These are phyloP conservation scores for Pascua guehoae DNA, from an alignment of 1,284 basidiomycete genomes.

Conservation along the genomic window DNA sequence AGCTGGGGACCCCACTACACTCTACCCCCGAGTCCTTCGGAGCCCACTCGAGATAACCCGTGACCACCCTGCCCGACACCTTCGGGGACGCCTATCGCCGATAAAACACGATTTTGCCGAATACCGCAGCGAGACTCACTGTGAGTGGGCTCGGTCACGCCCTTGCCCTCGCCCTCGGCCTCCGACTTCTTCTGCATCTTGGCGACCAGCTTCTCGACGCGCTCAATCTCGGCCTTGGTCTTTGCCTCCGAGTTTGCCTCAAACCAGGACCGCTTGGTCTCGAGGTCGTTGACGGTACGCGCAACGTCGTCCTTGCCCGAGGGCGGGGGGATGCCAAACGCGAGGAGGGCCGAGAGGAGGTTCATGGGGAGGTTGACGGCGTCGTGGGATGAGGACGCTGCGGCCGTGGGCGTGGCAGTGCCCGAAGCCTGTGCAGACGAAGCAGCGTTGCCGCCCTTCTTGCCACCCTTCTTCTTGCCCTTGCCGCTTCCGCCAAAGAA, in stretches of 20 bases:
- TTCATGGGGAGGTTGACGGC: constrained; percentile 77
- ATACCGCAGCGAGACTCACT: too few relatives aligned
- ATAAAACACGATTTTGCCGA: constrained; percentile 20
- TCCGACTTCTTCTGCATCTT: constrained; percentile 51
- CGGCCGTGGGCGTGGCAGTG: constrained; percentile 22
- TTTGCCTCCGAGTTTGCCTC: constrained; percentile 59
- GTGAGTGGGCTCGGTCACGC: too few relatives aligned
- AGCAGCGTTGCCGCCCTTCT: constrained; percentile 47
- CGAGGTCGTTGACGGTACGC: constrained; percentile 82
- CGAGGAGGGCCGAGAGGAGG: constrained; percentile 80
- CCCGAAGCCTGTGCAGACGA: constrained; percentile 17
- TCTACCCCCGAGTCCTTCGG: too few relatives aligned
- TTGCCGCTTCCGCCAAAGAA: constrained; percentile 66
- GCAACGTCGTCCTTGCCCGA: constrained; percentile 70
- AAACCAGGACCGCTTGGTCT: constrained; percentile 94
- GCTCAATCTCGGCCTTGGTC: constrained; percentile 64
- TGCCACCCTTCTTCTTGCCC: constrained; percentile 64
- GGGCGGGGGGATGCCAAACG: constrained; percentile 87
- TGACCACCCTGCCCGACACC: too few relatives aligned
- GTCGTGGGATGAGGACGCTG: constrained; percentile 38
- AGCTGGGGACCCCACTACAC: too few relatives aligned
- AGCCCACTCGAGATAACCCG: too few relatives aligned
- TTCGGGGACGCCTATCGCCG: too few relatives aligned
- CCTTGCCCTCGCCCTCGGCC: too few relatives aligned
- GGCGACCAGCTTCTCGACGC: constrained; percentile 58